phyloP scores from a whole-genome alignment of 208 protist species.

The Trypanosoma melophagium region DNA sequence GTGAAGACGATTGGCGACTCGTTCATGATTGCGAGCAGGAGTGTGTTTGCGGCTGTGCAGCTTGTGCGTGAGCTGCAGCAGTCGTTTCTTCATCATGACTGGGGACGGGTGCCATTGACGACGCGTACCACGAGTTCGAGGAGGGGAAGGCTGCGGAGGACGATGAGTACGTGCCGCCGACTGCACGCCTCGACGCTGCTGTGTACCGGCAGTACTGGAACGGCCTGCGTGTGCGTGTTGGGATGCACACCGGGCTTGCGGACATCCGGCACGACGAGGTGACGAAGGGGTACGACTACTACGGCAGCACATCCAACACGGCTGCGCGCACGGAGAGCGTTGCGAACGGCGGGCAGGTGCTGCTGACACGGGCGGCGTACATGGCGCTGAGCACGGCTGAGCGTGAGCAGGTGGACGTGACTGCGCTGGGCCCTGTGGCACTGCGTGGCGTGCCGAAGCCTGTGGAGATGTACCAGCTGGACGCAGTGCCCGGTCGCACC shows the following conservation, averaged over 20 bases:
- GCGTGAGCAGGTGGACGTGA: constrained; percentile 28
- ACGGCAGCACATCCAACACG: constrained; percentile 79
- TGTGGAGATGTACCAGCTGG: constrained; percentile 66
- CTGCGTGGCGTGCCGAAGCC: constrained; percentile 58
- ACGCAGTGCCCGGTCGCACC: constrained; percentile 41
- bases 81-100: constrained; percentile 52
- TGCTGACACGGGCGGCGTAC: constrained; percentile 47
- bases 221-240: constrained; percentile 57
- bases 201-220: constrained; percentile 41
- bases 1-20: constrained; percentile 87
- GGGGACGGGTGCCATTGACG: constrained; percentile 48
- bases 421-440: constrained; percentile 33
- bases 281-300: constrained; percentile 81
- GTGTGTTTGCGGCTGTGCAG: constrained; percentile 35
- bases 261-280: constrained; percentile 59
- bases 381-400: constrained; percentile 35
- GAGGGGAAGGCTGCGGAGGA: constrained; percentile 22
- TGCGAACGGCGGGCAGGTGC: constrained; percentile 73
- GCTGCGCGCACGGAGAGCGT: constrained; percentile 78
- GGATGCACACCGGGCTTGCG: constrained; percentile 65
- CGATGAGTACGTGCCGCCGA: constrained; percentile 27
- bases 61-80: constrained; percentile 55
- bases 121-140: constrained; percentile 54
- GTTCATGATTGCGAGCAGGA: constrained; percentile 81
- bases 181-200: constrained; percentile 32